Conservation (phyloP, 129 eudicot genomes). For the Arctium minus region DNA sequence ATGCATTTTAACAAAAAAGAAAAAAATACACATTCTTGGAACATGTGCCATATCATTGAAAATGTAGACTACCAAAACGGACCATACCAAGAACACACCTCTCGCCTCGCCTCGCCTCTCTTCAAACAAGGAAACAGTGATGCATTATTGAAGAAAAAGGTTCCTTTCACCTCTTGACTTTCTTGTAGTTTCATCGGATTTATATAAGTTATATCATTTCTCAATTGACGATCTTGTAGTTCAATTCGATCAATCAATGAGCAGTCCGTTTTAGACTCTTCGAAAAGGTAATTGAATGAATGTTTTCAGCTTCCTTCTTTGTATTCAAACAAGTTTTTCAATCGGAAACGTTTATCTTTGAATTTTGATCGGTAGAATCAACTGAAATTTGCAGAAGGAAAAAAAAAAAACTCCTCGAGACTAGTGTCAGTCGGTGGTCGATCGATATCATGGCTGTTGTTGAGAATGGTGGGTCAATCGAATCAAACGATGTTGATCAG, state of each 20-base stretch:
- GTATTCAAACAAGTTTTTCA: neutral
- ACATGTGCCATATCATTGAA: conserved; percentile 29
- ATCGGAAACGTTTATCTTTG: neutral
- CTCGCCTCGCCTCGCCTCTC: neutral
- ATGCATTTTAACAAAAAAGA: neutral
- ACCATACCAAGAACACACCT: conserved; percentile 40
- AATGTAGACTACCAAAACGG: conserved; percentile 38
- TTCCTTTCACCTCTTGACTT: conserved; percentile 7
- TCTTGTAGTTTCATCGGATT: conserved; percentile 11
- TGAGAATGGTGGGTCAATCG: conserved; percentile 52
- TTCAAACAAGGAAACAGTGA: conserved; percentile 18
- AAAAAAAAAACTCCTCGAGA: neutral
- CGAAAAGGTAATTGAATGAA: conserved; percentile 16
- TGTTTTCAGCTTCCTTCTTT: neutral
- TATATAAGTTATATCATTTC: neutral
- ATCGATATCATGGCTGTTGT: conserved; percentile 70
- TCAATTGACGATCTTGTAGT: conserved; percentile 11
- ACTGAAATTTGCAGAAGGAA: conserved; percentile 6
- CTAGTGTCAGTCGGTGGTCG: conserved; percentile 17
- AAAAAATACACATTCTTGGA: conserved; percentile 8
- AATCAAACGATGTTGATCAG: conserved; percentile 38
- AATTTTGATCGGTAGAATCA: conserved; percentile 7
- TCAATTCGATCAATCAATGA: conserved; percentile 4
- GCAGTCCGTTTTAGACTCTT: conserved; percentile 8
- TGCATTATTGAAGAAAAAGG: conserved; percentile 10